phyloP scores from a whole-genome alignment of 2,329 filamentous ascomycete species.

The Coccinonectria pachysandricola region DNA sequence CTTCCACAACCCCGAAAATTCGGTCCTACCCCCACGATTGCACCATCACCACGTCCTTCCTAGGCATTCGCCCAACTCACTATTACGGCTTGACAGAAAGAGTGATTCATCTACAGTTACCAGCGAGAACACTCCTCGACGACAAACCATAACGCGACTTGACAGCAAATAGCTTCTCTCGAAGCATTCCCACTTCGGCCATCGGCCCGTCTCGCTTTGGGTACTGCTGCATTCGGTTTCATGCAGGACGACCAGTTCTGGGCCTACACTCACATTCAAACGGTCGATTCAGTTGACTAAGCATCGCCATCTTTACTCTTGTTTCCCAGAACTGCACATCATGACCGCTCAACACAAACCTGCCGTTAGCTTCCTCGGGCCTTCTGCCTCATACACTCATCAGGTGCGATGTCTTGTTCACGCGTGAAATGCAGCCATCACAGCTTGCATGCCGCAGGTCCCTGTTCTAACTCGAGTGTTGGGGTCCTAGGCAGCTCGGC shows the following conservation, averaged over 20 bases:
- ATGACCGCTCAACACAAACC: conserved; percentile 25
- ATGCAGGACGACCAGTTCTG: too few relatives aligned
- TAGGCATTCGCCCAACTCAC: too few relatives aligned
- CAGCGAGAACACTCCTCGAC: too few relatives aligned
- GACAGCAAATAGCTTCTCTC: too few relatives aligned
- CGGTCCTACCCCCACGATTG: conserved; percentile 14
- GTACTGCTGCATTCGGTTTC: too few relatives aligned
- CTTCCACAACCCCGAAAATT: conserved; percentile 17
- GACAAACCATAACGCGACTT: too few relatives aligned
- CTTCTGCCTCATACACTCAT: conserved; percentile 39
- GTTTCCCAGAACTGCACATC: conserved; percentile 9
- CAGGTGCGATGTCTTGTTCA: conserved; percentile 38
- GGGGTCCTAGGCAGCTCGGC: conserved; percentile 37
- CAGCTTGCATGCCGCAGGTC: conserved; percentile 11
- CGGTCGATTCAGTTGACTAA: conserved; percentile 1
- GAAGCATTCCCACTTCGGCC: too few relatives aligned
- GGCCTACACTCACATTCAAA: too few relatives aligned
- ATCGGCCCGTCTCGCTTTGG: too few relatives aligned
- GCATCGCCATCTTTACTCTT: conserved; percentile 1
- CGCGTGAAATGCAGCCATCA: too few relatives aligned
- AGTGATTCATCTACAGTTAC: too few relatives aligned
- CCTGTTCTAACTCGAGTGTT: conserved; percentile 7
- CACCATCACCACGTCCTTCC: conserved; percentile 13
- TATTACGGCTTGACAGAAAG: too few relatives aligned
- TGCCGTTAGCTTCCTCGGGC: conserved; percentile 39